Conservation (phyloP, 2,329 filamentous ascomycete genomes). For the Ascosphaera aggregata region DNA sequence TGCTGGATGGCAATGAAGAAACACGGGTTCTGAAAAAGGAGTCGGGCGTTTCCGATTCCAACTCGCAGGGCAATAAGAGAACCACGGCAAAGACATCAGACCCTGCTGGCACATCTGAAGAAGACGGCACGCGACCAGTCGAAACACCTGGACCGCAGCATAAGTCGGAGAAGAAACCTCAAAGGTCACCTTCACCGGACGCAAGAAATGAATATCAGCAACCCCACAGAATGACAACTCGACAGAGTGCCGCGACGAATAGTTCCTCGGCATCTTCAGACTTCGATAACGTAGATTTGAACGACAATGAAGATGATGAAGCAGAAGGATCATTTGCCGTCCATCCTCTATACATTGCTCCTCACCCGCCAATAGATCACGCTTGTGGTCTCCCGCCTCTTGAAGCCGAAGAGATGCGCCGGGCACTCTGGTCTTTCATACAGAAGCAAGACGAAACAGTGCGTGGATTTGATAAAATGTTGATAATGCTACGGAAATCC, state of each 20-base stretch:
- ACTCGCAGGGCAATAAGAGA: no score
- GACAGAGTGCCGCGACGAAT: constrained; percentile 11
- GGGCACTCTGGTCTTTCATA: constrained; percentile 35
- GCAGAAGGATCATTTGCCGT: not conserved
- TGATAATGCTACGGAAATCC: constrained; percentile 32
- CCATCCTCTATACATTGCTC: not conserved
- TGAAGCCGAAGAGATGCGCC: constrained; percentile 39
- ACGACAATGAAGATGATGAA: not conserved
- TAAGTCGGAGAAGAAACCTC: no score
- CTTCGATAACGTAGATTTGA: not conserved
- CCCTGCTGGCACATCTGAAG: no score
- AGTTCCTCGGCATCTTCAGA: not conserved
- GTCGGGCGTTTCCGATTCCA: no score
- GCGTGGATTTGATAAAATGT: constrained; percentile 30
- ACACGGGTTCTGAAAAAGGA: no score
- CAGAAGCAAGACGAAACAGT: constrained; percentile 44
- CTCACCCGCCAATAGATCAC: constrained; percentile 16
- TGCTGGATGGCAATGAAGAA: constrained; percentile 11
- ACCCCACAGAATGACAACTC: constrained; percentile 24
- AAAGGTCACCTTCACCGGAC: no score
- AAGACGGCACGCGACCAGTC: no score
- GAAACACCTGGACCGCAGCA: no score
- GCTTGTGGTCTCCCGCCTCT: constrained; percentile 32
- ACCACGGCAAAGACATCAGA: no score
- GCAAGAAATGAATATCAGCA: no score